Base-by-base conservation (phyloP, 2,329 filamentous ascomycete species). In the Fusarium tanahbumbuense region DNA sequence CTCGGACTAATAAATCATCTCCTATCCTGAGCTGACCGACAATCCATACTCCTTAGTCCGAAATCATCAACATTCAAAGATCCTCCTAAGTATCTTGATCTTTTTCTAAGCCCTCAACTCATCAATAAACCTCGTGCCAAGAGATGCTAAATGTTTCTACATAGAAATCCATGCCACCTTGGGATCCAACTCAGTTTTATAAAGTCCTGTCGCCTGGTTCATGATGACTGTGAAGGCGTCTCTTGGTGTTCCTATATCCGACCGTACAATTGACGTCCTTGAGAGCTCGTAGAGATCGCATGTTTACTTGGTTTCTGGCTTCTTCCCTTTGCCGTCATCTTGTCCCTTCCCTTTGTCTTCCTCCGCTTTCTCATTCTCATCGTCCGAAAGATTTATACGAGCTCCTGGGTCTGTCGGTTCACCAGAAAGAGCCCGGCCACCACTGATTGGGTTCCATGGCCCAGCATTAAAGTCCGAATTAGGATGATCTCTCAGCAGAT, bases 1-100 rank as follows among this genome's bases (percentile, higher is more conserved):
- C 55, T 66, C 34, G 28, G 37, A 55, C 53, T 50, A 66, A 66
- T 66, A 66, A 52, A 32, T 41, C 27, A 12, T 37, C 42, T 42
- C 50, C 20, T 28, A 57, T 49, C 28, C 42, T 41, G 13, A 13
- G 41, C 34, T 40, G 49, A 53, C 10, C n/a, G 49, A 52, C 20
- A n/a, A 53, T 28, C 13, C 20, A 52, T 37, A 34, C 9, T 23
- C 63, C 42, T 34, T 50, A 25, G 23, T 54, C 18, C 22, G 34
- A 45, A 54, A 54, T 66, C 28, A 27, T 48, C 28, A 27, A 8
- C 47, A 20, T 49, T 60, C 25, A 25, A 44, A 27, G 2, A 12
- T 12, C 13, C 27, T 47, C 44, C 40, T 22, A 15, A 44, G 54
- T 16, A 20, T 9, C 37, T 32, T 22, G n/a, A 23, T 47, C 45